phyloP scores from a whole-genome alignment of 2,329 filamentous ascomycete genomes.

The Sporothrix schenckii region DNA sequence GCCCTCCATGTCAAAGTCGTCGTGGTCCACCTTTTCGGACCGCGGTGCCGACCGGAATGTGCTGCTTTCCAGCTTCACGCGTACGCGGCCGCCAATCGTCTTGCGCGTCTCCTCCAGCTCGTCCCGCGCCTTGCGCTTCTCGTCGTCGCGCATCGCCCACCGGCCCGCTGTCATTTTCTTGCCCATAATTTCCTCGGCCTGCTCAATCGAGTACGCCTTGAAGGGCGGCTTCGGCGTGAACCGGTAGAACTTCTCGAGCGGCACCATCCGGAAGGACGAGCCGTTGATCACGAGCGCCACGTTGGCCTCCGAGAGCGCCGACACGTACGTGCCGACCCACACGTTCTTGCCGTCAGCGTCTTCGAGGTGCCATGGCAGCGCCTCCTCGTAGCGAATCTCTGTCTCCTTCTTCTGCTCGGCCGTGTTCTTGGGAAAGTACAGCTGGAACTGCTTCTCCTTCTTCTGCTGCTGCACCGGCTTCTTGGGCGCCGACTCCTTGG shows the following conservation, averaged over 20 bases:
- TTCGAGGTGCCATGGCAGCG: constrained; percentile 93
- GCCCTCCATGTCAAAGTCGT: constrained; percentile 67
- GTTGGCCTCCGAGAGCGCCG: constrained; percentile 81
- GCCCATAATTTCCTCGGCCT: constrained; percentile 81
- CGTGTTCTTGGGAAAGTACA: constrained; percentile 75
- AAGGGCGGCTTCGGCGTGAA: constrained; percentile 81
- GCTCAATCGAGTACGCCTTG: constrained; percentile 75
- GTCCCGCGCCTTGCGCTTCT: constrained; percentile 60
- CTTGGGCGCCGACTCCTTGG: constrained; percentile 60
- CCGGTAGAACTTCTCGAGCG: constrained; percentile 93
- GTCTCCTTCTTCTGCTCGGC: constrained; percentile 78
- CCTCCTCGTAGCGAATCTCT: constrained; percentile 86
- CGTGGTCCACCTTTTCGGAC: constrained; percentile 69
- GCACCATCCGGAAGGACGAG: constrained; percentile 78
- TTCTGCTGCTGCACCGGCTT: constrained; percentile 55
- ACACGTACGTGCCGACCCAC: constrained; percentile 90
- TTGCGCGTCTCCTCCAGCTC: constrained; percentile 63
- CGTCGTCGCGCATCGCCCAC: constrained; percentile 75
- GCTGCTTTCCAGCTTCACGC: constrained; percentile 69
- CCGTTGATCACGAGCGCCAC: constrained; percentile 75
- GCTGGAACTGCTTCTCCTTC: constrained; percentile 76
- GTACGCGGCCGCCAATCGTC: constrained; percentile 56
- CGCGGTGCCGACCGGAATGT: constrained; percentile 65
- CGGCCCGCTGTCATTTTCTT: constrained; percentile 75
- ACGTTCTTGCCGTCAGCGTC: constrained; percentile 95